Evolutionary conservation across 164 flowering plant genomes (phyloP).

Genomic region (Chloranthus sessilifolius): DNA sequence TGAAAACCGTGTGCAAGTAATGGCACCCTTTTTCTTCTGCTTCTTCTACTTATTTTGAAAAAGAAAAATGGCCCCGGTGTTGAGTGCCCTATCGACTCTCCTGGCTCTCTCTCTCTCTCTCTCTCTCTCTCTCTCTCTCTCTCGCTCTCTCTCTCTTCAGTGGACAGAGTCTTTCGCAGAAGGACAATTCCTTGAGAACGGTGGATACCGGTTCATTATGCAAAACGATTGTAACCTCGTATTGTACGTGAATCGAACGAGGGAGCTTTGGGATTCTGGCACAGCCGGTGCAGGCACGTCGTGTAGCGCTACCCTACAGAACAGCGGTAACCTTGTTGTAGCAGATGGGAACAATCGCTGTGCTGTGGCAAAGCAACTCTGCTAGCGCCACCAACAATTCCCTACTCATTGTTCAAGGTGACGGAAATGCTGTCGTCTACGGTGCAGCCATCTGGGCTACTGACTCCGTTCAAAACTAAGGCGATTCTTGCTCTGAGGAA

Average conservation of each 20-base stretch:
- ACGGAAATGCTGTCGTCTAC: constrained; percentile 22
- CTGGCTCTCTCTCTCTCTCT: no score
- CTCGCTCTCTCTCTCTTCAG: no score
- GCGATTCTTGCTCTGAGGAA: not conserved
- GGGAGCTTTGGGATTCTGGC: constrained; percentile 6
- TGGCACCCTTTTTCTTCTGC: no score
- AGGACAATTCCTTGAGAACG: constrained; percentile 10
- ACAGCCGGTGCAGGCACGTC: constrained; percentile 10
- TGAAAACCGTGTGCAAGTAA: no score
- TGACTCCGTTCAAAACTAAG: constrained; percentile 13
- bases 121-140: no score
- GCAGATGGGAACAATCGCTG: not conserved
- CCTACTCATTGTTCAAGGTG: constrained; percentile 16
- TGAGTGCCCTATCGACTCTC: no score
- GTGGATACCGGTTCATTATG: constrained; percentile 13
- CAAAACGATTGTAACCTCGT: constrained; percentile 13
- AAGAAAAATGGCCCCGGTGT: no score
- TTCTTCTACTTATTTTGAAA: no score
- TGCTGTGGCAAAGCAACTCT: constrained; percentile 10
- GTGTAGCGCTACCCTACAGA: constrained; percentile 10
- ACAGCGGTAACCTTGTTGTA: constrained; percentile 11
- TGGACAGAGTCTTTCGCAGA: constrained; percentile 9
- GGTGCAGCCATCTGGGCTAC: constrained; percentile 24
- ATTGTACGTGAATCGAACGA: constrained; percentile 6
- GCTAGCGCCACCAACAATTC: constrained; percentile 12